Evolutionary conservation across 805 yeast species (phyloP), one percentile per base, ranked within the genome.

Genomic region (Metschnikowia shivogae): DNA sequence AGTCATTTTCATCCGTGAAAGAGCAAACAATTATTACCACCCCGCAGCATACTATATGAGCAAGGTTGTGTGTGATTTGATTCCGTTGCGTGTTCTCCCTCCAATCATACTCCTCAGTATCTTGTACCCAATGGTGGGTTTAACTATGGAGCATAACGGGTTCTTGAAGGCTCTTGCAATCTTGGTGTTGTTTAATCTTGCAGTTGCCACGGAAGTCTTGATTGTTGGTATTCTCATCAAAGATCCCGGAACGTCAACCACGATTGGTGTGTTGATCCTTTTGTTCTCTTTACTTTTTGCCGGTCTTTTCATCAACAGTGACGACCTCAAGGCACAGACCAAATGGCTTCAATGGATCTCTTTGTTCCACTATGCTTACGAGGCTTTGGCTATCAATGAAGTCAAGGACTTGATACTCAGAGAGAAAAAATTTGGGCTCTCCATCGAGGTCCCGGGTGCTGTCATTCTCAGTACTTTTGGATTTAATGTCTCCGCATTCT

Each of bases 361-460:
- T 1, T 80, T 92, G 43, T 93, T 92, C 75, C 98, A 93, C 64
- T 93, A 89, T 60, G 97, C 96, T 0, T 93, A 92, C 62, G 99
- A 93, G 62, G 88, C 97, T 0, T 70, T 93, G 52, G 76, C 89
- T 3, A 90, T 93, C 44, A 93, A 93, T 63, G 99, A 93, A 61
- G 98, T 92, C 8, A 86, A 84, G 58, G 86, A 88, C 30, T 74
- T 93, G 60, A 82, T 88, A 11, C 73, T 93, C 56, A 81, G 80
- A 51, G 99, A 93, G 61, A 83, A 81, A 61, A 93, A 93, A 65
- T 92, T 84, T 59, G 99, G 99, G 0, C 74, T 93, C 35, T 86
- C 90, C 36, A 92, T 93, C 56, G 96, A 89, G 64, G 95, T 93
- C 12, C 99, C 99, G 0, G 99, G 99, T 9, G 98, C 99, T 2